Base-by-base conservation (phyloP, 148 eudicot species). In the Cornus controversa region DNA sequence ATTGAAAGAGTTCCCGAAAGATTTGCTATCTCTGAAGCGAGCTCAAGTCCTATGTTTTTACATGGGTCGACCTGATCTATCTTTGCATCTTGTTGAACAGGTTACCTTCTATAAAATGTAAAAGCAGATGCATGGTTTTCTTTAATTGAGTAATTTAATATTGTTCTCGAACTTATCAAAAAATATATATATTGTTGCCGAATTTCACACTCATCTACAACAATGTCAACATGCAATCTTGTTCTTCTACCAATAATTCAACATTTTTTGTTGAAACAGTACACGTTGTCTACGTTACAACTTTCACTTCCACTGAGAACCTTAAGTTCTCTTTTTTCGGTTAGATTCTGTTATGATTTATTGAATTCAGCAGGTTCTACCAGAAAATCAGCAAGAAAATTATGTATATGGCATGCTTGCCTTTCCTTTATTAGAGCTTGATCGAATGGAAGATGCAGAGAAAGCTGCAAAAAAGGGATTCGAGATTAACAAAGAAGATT, bases 351-450 rank as follows among this genome's bases (percentile, higher is more conserved):
- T 68, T 68, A 0, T 68, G 47, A n/a, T 53, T 53, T 47, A 15
- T 40, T 22, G 20, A 24, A 71, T 69, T 40, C 37, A 71, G 18
- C 72, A 91, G 99, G 99, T 89, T 79, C 87, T 90, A 40, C 90
- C 90, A 20, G 22, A 80, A 75, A 91, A 96, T 86, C 84, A 82
- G 75, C 71, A 82, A 40, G 86, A 90, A 80, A 77, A 78, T 78
- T 96, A 86, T 73, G 80, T 93, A 75, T 82, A 93, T 83, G 99
- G 99, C 67, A 91, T 96, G 98, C 91, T 89, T 75, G 93, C 99
- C 37, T 96, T 96, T 86, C 85, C 99, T 72, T 82, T 93, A 22
- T 75, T 96, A 82, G 99, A 96, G 88, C 88, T 93, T 71, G 94
- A 98, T 25, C 86, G 80, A 20, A 86, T 89, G 90, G 81, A 45